phyloP scores from a whole-genome alignment of 192 early-diverging fungal genomes.

The Linderina pennispora region DNA sequence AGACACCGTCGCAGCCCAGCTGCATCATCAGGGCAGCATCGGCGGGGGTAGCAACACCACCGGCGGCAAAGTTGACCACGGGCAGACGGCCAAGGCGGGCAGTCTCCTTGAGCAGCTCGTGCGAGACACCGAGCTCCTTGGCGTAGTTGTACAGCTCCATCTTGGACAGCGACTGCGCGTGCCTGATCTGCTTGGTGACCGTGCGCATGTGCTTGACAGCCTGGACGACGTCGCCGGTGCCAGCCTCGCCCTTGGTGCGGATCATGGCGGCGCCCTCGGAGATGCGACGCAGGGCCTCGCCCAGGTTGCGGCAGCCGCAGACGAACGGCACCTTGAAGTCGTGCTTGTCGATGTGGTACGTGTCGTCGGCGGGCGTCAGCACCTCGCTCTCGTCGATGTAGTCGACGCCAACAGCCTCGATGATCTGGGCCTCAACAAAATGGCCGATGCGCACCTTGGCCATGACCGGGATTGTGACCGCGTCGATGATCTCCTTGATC shows the following conservation, averaged over 20 bases:
- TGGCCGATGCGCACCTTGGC: conserved; percentile 98
- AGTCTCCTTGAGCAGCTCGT: conserved; percentile 85
- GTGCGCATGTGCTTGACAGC: conserved; percentile 95
- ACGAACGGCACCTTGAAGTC: conserved; percentile 92
- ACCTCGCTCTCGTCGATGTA: conserved; percentile 99
- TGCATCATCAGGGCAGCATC: conserved; percentile 99
- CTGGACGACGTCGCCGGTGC: conserved; percentile 97
- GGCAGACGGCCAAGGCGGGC: conserved; percentile 84
- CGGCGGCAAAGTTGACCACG: conserved; percentile 98
- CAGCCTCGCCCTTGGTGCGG: conserved; percentile 97
- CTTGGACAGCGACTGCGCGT: conserved; percentile 75
- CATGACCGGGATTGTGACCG: conserved; percentile 98
- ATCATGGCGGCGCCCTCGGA: conserved; percentile 98
- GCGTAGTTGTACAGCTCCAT: conserved; percentile 93
- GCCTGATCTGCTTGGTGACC: conserved; percentile 79
- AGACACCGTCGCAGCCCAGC: conserved; percentile 96
- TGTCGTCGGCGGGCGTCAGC: conserved; percentile 91
- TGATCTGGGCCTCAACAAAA: conserved; percentile 97
- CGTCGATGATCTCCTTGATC: conserved; percentile 93
- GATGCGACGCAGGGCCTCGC: conserved; percentile 95
- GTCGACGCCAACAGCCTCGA: conserved; percentile 85
- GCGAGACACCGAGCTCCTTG: conserved; percentile 92
- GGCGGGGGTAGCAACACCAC: conserved; percentile 95
- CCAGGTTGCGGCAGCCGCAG: conserved; percentile 94
- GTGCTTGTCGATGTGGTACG: conserved; percentile 94